These are phyloP conservation scores for Triangularia setosa DNA, from an alignment of 2,329 filamentous ascomycete genomes.

Conservation along the genomic window DNA sequence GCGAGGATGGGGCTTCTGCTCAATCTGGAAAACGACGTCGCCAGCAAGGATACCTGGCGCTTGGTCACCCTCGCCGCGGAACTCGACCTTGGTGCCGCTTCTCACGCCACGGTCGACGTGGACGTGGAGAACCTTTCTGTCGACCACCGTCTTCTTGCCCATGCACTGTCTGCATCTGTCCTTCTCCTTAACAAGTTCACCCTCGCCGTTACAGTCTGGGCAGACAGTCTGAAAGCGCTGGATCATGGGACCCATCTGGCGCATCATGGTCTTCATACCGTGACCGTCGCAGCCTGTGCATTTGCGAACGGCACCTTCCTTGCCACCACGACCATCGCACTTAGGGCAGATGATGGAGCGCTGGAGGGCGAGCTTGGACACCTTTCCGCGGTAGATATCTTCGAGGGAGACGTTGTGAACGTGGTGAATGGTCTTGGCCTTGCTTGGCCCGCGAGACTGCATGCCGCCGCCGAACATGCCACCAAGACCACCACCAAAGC, in stretches of 20 bases:
- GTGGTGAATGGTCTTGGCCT: slow-evolving; percentile 96
- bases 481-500: slow-evolving; percentile 68
- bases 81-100: slow-evolving; percentile 94
- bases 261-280: slow-evolving; percentile 99
- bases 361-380: slow-evolving; percentile 94
- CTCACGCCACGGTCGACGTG: slow-evolving; percentile 94
- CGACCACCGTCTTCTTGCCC: slow-evolving; percentile 96
- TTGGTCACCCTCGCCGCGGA: slow-evolving; percentile 94
- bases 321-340: slow-evolving; percentile 90
- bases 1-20: slow-evolving; percentile 94
- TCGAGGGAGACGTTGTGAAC: slow-evolving; percentile 97
- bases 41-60: slow-evolving; percentile 88
- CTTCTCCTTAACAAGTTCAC: slow-evolving; percentile 93
- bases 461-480: slow-evolving; percentile 76
- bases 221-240: slow-evolving; percentile 99
- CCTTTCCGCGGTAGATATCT: slow-evolving; percentile 96
- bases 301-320: slow-evolving; percentile 94
- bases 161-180: slow-evolving; percentile 95
- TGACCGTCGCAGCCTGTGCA: slow-evolving; percentile 87
- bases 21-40: slow-evolving; percentile 97
- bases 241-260: slow-evolving; percentile 99
- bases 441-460: slow-evolving; percentile 71
- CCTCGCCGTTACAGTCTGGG: slow-evolving; percentile 96
- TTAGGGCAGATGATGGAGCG: slow-evolving; percentile 95
- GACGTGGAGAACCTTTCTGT: slow-evolving; percentile 96